A percentile compares a stretch with the other conserved stretches of the same genome.
Conservation (phyloP, 2,329 filamentous ascomycete species). For the Epichloe elymi region DNA sequence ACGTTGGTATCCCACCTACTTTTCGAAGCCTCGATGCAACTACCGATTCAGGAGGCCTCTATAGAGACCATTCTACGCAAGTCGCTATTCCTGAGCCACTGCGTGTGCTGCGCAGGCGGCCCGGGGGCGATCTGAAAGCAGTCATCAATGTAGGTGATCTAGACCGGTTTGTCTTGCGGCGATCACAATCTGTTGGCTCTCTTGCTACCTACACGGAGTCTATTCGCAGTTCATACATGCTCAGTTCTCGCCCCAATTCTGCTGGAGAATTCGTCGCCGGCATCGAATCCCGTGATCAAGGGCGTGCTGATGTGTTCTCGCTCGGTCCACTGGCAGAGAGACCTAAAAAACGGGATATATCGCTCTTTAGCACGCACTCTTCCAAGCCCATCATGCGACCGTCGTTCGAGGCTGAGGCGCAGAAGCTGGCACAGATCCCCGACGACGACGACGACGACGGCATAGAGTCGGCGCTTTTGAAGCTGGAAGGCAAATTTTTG, state of each 20-base stretch:
- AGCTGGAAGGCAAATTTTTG: conserved; percentile 72
- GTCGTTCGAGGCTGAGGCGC: conserved; percentile 81
- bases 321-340: conserved; percentile 44
- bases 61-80: conserved; percentile 28
- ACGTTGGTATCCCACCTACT: conserved; percentile 36
- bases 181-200: conserved; percentile 46
- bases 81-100: conserved; percentile 35
- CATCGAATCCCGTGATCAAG: conserved; percentile 11
- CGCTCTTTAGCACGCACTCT: conserved; percentile 47
- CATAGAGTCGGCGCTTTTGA: conserved; percentile 81
- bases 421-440: conserved; percentile 75
- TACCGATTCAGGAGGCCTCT: conserved; percentile 38
- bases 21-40: conserved; percentile 50
- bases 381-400: conserved; percentile 50
- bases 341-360: conserved; percentile 32
- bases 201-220: conserved; percentile 49
- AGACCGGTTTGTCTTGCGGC: conserved; percentile 33
- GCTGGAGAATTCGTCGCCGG: conserved; percentile 12
- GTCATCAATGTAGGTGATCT: conserved; percentile 52
- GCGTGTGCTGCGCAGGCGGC: conserved; percentile 55
- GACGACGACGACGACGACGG: conserved; percentile 73
- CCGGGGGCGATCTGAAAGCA: conserved; percentile 62
- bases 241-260: conserved; percentile 23
- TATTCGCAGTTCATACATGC: conserved; percentile 42
- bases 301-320: conserved; percentile 37